Base-by-base conservation (phyloP, 2,329 filamentous ascomycete species). In the Scedosporium boydii region DNA sequence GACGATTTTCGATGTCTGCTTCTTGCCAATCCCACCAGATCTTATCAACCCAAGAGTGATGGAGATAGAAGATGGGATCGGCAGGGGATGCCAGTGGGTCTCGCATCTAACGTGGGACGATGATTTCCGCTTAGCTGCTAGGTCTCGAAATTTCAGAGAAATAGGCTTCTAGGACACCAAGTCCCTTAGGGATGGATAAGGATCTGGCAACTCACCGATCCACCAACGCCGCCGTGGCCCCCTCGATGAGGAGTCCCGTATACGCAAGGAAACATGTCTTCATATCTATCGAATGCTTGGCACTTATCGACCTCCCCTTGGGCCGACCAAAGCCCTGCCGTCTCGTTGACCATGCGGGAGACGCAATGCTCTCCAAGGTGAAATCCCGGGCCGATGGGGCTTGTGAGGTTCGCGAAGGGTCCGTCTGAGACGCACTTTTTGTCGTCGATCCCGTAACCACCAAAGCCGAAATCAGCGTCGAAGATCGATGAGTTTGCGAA, bases 61-160 rank as follows among this genome's bases (percentile, higher is more conserved):
- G 67, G 3, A 67, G 62, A 53, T 65, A 68, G 60, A 68, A 68
- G 6, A 68, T 62, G 18, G 67, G 67, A 34, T 68, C 67, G 10
- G n/a, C 48, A 29, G 16, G 65, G 61, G 63, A 63, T 58, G 46
- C 62, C 7, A 61, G 14, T 9, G 46, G 27, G 48, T 61, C 44
- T 10, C 44, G 27, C 59, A 61, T 61, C 59, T 61, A 26, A 38
- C 34, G 34, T 38, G 34, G 34, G 34, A 38, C 4, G 34, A 38
- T 38, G 34, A 38, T 38, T 6, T 12, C 38, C 12, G 21, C 21
- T 23, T 14, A 48, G 23, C 14, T 18, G 18, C 27, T 38, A 55
- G 58, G 18, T 44, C 44, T 12, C 26, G 38, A 29, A 26, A 14
- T n/a, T 44, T 27, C 9, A 10, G 7, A 48, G 38, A 12, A 21